Percentiles rank a stretch among this genome's conserved stretches.
Evolutionary conservation across 768 basidiomycete species (phyloP).

Genomic region (Suillus ampliporus): DNA sequence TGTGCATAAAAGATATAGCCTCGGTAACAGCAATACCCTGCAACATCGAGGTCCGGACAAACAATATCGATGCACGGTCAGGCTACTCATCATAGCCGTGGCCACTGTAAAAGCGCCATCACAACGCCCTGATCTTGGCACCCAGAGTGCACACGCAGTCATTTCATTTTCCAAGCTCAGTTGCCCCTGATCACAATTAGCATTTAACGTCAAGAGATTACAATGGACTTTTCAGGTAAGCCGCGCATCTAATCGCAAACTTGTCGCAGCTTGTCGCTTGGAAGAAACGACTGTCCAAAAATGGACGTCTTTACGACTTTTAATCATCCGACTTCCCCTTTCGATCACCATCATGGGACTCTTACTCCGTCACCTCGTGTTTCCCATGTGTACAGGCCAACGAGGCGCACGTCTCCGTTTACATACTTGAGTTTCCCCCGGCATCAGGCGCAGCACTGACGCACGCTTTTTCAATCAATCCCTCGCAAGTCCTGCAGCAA

Average conservation of each 20-base stretch:
- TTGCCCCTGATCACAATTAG: conserved; percentile 10
- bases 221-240: background rate
- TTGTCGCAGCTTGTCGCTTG: background rate
- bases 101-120: background rate
- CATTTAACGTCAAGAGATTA: conserved; percentile 7
- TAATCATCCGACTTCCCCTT: conserved; percentile 2
- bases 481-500: background rate
- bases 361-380: conserved; percentile 27
- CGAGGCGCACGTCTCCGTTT: conserved; percentile 17
- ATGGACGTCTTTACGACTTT: background rate
- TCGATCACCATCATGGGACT: conserved; percentile 2
- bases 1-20: background rate
- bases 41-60: background rate
- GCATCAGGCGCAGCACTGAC: background rate
- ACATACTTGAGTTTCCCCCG: conserved; percentile 21
- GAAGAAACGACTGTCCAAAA: background rate
- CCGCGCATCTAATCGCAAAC: background rate
- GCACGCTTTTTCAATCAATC: conserved; percentile 5
- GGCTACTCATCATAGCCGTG: conserved; percentile 11
- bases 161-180: background rate
- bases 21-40: background rate
- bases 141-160: background rate
- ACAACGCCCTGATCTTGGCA: background rate
- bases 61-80: background rate
- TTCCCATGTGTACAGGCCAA: conserved; percentile 15